These are phyloP conservation scores for Cercospora zeina DNA, from an alignment of 2,329 filamentous ascomycete species.

Conservation along the genomic window DNA sequence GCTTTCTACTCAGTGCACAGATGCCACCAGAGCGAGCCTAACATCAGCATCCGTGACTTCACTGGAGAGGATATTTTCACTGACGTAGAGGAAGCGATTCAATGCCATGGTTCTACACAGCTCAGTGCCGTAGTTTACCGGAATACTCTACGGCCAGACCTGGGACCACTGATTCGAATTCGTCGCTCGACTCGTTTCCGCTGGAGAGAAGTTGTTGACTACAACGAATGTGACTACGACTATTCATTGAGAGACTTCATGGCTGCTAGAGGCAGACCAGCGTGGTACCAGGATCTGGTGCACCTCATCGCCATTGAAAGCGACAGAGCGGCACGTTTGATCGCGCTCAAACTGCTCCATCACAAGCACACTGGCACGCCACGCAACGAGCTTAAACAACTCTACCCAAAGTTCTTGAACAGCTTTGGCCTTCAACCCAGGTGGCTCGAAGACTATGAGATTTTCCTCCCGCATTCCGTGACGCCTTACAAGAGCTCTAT, in stretches of 20 bases:
- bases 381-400: slow-evolving; percentile 3
- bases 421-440: slow-evolving; percentile 15
- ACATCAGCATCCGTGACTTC: slow-evolving; percentile 6
- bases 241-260: slow-evolving; percentile 18
- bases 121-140: slow-evolving; percentile 13
- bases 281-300: slow-evolving; percentile 22
- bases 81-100: slow-evolving; percentile 15
- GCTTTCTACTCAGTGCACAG: slow-evolving; percentile 21
- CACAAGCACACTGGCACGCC: slow-evolving; percentile 2
- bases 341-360: slow-evolving; percentile 12
- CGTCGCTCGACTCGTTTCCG: slow-evolving; percentile 11
- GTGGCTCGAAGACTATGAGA: slow-evolving; percentile 1
- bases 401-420: slow-evolving; percentile 13
- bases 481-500: slow-evolving; percentile 4
- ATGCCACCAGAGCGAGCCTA: slow-evolving; percentile 3
- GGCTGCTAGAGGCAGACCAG: not conserved
- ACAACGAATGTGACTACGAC: slow-evolving; percentile 14
- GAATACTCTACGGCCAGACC: not conserved
- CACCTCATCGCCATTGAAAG: slow-evolving; percentile 20
- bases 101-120: slow-evolving; percentile 15
- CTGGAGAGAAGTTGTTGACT: slow-evolving; percentile 5
- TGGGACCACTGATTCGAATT: slow-evolving; percentile 13
- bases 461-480: not conserved
- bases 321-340: slow-evolving; percentile 20
- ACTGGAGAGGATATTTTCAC: slow-evolving; percentile 3